Evolutionary conservation across 1,284 basidiomycete genomes (phyloP).

Genomic region (Trichosporon coremiiforme): DNA sequence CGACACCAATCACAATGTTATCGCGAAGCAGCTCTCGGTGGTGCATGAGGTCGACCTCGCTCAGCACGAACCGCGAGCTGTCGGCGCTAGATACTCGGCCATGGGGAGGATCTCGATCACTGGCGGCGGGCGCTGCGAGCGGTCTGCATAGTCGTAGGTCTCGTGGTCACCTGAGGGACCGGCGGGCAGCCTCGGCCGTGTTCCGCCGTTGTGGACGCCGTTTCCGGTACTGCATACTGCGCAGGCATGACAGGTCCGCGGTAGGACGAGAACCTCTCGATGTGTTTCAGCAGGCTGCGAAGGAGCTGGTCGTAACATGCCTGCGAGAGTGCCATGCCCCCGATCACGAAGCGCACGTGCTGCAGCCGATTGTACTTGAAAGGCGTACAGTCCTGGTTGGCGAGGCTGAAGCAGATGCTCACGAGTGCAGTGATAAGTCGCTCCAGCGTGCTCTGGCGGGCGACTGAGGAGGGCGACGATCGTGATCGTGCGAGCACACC

Average conservation of each 20-base stretch:
- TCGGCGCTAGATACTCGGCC: not conserved
- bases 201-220: not conserved
- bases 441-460: not conserved
- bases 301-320: not conserved
- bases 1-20: not conserved
- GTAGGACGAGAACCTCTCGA: not conserved
- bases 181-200: no score
- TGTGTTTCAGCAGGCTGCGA: not conserved
- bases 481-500: not conserved
- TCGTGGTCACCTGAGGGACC: no score
- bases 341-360: not conserved
- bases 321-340: not conserved
- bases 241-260: not conserved
- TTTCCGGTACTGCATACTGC: no score
- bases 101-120: not conserved
- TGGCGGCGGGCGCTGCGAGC: not conserved
- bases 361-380: not conserved
- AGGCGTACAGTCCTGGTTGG: not conserved
- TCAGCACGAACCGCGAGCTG: not conserved
- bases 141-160: no score
- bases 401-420: not conserved
- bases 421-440: not conserved
- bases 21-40: not conserved
- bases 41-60: not conserved
- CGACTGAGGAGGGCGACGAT: not conserved